phyloP scores from a whole-genome alignment of 1,139 yeast genomes.

The Geotrichum australiense region DNA sequence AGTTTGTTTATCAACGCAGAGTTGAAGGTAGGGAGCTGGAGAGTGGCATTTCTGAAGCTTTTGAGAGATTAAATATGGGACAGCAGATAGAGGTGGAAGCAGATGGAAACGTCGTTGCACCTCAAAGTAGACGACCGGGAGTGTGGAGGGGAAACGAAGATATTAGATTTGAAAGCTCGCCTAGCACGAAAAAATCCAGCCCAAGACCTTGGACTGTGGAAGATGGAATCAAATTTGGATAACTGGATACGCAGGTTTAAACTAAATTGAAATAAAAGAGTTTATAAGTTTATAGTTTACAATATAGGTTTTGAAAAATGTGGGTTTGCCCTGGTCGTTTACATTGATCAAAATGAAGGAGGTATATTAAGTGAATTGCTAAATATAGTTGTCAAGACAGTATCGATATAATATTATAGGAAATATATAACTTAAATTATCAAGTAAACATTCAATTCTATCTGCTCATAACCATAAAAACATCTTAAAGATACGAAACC shows the following conservation, averaged over 20 bases:
- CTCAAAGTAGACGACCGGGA: constrained; percentile 14
- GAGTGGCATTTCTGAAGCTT: constrained; percentile 14
- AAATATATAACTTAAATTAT: no score
- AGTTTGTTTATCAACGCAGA: constrained; percentile 48
- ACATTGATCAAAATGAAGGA: no score
- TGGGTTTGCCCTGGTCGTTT: no score
- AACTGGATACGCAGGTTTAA: no score
- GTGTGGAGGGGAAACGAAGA: constrained; percentile 12
- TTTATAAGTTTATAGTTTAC: no score
- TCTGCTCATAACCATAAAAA: no score
- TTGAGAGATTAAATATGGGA: constrained; percentile 7
- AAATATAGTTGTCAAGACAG: no score
- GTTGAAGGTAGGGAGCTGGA: constrained; percentile 50
- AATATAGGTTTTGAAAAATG: no score
- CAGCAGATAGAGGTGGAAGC: constrained; percentile 1
- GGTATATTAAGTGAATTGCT: no score
- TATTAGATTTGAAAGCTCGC: constrained; percentile 1
- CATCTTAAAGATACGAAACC: no score
- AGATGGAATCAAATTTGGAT: constrained; percentile 14
- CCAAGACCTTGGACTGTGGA: constrained; percentile 12
- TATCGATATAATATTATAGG: no score
- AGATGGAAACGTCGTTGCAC: constrained; percentile 7
- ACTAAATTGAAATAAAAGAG: not conserved
- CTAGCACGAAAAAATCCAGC: not conserved
- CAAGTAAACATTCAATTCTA: no score